Conservation (phyloP, 2,329 filamentous ascomycete genomes). For the Beauveria sp. region DNA sequence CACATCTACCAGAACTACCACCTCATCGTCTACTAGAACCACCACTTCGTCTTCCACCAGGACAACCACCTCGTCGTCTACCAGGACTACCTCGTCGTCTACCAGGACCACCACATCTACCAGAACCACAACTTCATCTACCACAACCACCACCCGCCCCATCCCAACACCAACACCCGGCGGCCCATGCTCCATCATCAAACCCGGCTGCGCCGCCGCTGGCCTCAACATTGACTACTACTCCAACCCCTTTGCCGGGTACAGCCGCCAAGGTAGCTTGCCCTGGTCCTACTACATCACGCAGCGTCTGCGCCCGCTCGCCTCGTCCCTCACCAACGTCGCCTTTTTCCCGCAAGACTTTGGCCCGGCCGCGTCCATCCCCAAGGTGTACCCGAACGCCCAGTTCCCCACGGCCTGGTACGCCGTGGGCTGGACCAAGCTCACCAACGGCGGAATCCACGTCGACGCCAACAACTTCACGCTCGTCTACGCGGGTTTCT, state of each 20-base stretch:
- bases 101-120: no score
- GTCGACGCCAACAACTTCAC: slow-evolving; percentile 20
- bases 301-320: slow-evolving; percentile 12
- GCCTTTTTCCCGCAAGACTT: slow-evolving; percentile 16
- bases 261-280: slow-evolving; percentile 14
- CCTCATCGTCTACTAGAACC: neutral
- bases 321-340: slow-evolving; percentile 11
- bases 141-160: neutral
- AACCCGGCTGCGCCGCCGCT: neutral
- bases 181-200: neutral
- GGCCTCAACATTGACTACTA: slow-evolving; percentile 17
- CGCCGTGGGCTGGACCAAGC: slow-evolving; percentile 10
- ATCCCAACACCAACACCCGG: neutral
- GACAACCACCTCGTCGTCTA: neutral
- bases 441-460: slow-evolving; percentile 14
- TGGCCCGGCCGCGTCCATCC: neutral
- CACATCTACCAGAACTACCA: neutral
- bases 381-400: slow-evolving; percentile 5
- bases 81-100: neutral
- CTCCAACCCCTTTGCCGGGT: slow-evolving; percentile 15
- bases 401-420: slow-evolving; percentile 7
- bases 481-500: slow-evolving; percentile 17
- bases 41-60: neutral
- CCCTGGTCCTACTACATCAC: slow-evolving; percentile 19
- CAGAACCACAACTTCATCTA: no score